Evolutionary conservation across 192 early-diverging fungal species (phyloP).

Genomic region (Coemansia furcata): DNA sequence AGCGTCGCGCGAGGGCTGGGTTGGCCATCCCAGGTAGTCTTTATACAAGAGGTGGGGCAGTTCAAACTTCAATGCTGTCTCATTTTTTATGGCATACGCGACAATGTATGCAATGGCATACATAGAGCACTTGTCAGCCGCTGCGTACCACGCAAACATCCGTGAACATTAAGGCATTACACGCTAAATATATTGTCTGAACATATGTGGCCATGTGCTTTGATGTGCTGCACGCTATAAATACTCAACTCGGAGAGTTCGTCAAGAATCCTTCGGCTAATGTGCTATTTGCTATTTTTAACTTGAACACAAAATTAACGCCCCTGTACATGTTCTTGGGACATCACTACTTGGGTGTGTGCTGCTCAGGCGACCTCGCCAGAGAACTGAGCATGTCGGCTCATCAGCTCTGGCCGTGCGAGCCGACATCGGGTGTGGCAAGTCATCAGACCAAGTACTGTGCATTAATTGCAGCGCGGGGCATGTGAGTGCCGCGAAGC

Average conservation of each 20-base stretch:
- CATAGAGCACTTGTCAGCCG: conserved; percentile 3
- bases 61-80: background rate
- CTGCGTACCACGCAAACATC: background rate
- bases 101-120: conserved; percentile 6
- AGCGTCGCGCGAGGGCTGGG: background rate
- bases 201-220: background rate
- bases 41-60: background rate
- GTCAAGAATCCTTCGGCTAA: background rate
- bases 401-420: background rate
- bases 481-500: background rate
- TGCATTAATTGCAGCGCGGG: background rate
- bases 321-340: background rate
- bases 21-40: background rate
- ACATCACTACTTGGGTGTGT: too few relatives aligned
- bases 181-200: background rate
- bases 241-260: background rate
- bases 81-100: background rate
- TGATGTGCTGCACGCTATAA: conserved; percentile 3
- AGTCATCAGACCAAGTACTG: background rate
- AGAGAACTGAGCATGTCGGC: background rate
- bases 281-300: background rate
- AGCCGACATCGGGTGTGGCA: background rate
- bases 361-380: background rate
- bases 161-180: background rate
- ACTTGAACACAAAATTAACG: background rate